Conservation (phyloP, 169 alveolate species). For the Plasmodium berghei region DNA sequence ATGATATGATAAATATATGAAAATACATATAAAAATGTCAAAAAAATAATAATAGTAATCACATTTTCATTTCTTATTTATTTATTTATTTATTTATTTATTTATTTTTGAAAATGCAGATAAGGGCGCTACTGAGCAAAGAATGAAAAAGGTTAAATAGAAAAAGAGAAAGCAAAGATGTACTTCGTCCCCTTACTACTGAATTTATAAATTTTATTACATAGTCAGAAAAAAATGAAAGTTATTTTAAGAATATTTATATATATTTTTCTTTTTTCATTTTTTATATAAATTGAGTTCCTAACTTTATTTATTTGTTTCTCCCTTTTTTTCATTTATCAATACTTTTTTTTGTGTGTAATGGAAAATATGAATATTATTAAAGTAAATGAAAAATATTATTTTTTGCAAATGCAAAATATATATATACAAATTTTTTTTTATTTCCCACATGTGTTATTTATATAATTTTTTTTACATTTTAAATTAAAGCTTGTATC, state of each 20-base stretch:
- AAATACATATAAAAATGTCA: background rate
- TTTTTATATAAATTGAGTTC: background rate
- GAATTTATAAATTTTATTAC: background rate
- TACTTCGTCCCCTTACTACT: background rate
- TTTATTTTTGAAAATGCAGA: slow-evolving; percentile 33
- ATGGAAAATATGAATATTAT: slow-evolving; percentile 6
- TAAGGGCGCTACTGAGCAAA: slow-evolving; percentile 40
- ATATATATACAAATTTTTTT: slow-evolving; percentile 1
- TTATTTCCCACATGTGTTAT: background rate
- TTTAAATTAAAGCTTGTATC: background rate
- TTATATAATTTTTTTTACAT: background rate
- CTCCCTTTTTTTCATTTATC: background rate
- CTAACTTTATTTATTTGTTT: background rate
- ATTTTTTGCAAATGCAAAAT: slow-evolving; percentile 8
- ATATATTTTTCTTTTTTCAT: slow-evolving; percentile 4
- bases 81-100: slow-evolving; percentile 8
- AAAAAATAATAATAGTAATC: too few relatives aligned
- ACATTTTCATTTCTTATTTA: background rate
- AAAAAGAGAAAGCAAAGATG: slow-evolving; percentile 1
- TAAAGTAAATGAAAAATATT: background rate
- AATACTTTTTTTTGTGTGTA: slow-evolving; percentile 18
- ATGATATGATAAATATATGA: background rate
- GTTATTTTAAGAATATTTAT: background rate
- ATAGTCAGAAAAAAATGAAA: too few relatives aligned
- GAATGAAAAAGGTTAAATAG: slow-evolving; percentile 48